Conservation (phyloP, 164 flowering plant species). For the Annona squamosa region DNA sequence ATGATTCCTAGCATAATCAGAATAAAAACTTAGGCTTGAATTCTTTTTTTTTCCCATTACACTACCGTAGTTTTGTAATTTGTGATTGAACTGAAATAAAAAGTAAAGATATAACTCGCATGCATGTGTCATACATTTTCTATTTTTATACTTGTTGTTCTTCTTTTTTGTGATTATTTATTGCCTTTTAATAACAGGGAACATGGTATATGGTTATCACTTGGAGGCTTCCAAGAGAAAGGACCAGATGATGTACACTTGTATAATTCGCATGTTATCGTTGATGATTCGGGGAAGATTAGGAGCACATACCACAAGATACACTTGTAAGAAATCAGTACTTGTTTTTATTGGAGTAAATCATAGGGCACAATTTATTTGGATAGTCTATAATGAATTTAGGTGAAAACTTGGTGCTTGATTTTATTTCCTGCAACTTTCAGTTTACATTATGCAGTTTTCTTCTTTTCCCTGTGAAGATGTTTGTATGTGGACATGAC, state of each 20-base stretch:
- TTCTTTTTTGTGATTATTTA: background rate
- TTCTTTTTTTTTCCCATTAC: too few relatives aligned
- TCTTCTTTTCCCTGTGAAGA: background rate
- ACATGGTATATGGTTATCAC: slow-evolving; percentile 82
- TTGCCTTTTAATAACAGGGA: slow-evolving; percentile 40
- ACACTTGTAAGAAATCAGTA: slow-evolving; percentile 50
- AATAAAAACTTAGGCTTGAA: too few relatives aligned
- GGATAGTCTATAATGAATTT: background rate
- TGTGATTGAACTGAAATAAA: too few relatives aligned
- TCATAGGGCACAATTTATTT: background rate
- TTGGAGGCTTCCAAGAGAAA: slow-evolving; percentile 93
- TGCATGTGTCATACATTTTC: background rate
- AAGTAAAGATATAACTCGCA: too few relatives aligned
- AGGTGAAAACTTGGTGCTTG: background rate
- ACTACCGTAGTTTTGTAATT: too few relatives aligned
- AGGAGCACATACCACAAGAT: slow-evolving; percentile 71
- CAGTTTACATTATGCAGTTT: background rate
- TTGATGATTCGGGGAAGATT: slow-evolving; percentile 73
- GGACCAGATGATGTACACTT: slow-evolving; percentile 69
- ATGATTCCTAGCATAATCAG: too few relatives aligned
- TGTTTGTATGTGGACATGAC: background rate
- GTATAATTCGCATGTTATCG: slow-evolving; percentile 71
- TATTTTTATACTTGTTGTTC: background rate
- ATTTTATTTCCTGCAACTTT: background rate
- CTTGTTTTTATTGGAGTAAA: background rate